Conservation (phyloP, 148 eudicot genomes). For the Pharnaceum exiguum region DNA sequence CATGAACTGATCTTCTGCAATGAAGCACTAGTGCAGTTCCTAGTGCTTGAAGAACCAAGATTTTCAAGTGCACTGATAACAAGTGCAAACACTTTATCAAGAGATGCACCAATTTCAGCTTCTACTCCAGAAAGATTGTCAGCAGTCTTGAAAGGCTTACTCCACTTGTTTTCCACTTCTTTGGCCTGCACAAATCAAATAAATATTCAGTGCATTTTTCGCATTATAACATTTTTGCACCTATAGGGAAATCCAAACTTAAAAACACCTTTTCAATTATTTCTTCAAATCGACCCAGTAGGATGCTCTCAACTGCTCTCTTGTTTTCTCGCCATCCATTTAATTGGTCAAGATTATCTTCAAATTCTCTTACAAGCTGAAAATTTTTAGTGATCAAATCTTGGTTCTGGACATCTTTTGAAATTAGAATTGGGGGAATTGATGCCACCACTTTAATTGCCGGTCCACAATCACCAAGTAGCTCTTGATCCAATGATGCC, state of each 20-base stretch:
- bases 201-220: constrained; percentile 10
- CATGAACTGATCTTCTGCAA: constrained; percentile 49
- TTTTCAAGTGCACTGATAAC: constrained; percentile 36
- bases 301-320: constrained; percentile 43
- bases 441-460: constrained; percentile 26
- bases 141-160: constrained; percentile 12
- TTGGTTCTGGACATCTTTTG: constrained; percentile 64
- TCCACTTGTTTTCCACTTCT: constrained; percentile 32
- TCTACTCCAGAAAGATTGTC: constrained; percentile 24
- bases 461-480: constrained; percentile 48
- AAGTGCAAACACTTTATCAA: constrained; percentile 31
- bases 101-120: constrained; percentile 31
- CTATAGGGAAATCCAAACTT: no score
- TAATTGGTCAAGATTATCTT: constrained; percentile 39
- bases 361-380: constrained; percentile 47
- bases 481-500: constrained; percentile 59
- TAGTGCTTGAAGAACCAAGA: constrained; percentile 30
- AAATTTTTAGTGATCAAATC: constrained; percentile 50
- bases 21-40: constrained; percentile 23
- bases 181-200: constrained; percentile 40
- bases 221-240: no score
- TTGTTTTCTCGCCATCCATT: constrained; percentile 26
- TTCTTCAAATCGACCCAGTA: constrained; percentile 56
- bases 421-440: constrained; percentile 44
- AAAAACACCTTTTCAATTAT: constrained; percentile 74